phyloP scores from a whole-genome alignment of 768 basidiomycete genomes.

The Boletus bicolor region DNA sequence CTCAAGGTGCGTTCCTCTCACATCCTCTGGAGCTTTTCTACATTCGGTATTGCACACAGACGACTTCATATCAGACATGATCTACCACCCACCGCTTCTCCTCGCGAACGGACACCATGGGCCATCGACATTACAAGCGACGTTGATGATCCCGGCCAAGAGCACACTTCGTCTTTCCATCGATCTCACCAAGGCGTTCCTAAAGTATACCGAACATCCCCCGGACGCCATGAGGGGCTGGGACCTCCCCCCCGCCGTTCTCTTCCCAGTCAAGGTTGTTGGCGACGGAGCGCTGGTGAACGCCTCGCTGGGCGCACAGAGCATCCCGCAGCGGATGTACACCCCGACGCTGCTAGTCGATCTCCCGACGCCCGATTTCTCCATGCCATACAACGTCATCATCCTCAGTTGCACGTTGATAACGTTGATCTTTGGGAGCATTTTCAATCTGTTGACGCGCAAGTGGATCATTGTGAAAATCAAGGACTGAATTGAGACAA shows the following conservation, averaged over 20 bases:
- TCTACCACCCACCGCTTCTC: slow-evolving; percentile 47
- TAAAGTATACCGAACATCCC: slow-evolving; percentile 93
- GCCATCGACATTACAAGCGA: slow-evolving; percentile 71
- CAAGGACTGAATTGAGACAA: slow-evolving; percentile 8
- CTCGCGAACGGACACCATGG: slow-evolving; percentile 17
- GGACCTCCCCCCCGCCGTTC: slow-evolving; percentile 87
- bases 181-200: slow-evolving; percentile 77
- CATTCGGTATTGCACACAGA: slow-evolving; percentile 36
- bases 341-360: slow-evolving; percentile 81
- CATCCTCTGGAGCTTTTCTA: too few relatives aligned
- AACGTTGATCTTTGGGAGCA: slow-evolving; percentile 88
- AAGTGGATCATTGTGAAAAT: slow-evolving; percentile 62
- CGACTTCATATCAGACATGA: slow-evolving; percentile 59
- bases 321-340: slow-evolving; percentile 52
- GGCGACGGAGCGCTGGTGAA: not conserved
- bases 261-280: slow-evolving; percentile 37
- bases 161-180: slow-evolving; percentile 63
- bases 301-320: not conserved
- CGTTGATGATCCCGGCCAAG: slow-evolving; percentile 65
- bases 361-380: slow-evolving; percentile 97
- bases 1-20: slow-evolving; percentile 39
- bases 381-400: slow-evolving; percentile 99
- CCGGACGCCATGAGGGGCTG: slow-evolving; percentile 95
- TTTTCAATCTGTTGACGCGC: slow-evolving; percentile 85
- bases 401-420: slow-evolving; percentile 91